These are phyloP conservation scores for Quercus ilex DNA, from an alignment of 306 rosid species.

Conservation along the genomic window DNA sequence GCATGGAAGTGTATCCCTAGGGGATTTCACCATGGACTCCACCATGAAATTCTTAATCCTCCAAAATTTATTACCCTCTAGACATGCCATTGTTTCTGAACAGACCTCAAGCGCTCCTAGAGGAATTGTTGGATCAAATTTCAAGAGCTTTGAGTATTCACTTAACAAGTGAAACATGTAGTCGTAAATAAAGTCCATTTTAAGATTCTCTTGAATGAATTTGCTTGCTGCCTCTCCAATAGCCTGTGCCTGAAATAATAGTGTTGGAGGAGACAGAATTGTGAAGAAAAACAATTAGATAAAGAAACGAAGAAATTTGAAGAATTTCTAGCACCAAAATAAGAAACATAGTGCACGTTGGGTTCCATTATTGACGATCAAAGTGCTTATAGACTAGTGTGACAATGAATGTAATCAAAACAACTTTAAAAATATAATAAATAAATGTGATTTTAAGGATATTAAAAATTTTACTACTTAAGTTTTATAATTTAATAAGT, in stretches of 20 bases:
- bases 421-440: too few species aligned
- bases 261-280: too few species aligned
- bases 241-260: conserved; percentile 5
- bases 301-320: too few species aligned
- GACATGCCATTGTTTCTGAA: conserved; percentile 30
- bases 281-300: too few species aligned
- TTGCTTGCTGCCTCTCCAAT: conserved; percentile 34
- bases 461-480: too few species aligned
- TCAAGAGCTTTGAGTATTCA: conserved; percentile 39
- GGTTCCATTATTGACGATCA: too few species aligned
- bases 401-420: too few species aligned
- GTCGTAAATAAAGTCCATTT: conserved; percentile 49
- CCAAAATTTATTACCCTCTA: background rate
- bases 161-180: conserved; percentile 39
- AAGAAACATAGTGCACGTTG: too few species aligned
- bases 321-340: background rate
- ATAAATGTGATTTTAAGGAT: too few species aligned
- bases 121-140: conserved; percentile 39
- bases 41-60: conserved; percentile 10
- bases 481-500: too few species aligned
- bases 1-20: conserved; percentile 42
- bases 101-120: conserved; percentile 34
- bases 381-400: too few species aligned
- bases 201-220: conserved; percentile 31
- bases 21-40: conserved; percentile 33